Base-by-base conservation (phyloP, 2,329 filamentous ascomycete species). In the Saccharata proteae region DNA sequence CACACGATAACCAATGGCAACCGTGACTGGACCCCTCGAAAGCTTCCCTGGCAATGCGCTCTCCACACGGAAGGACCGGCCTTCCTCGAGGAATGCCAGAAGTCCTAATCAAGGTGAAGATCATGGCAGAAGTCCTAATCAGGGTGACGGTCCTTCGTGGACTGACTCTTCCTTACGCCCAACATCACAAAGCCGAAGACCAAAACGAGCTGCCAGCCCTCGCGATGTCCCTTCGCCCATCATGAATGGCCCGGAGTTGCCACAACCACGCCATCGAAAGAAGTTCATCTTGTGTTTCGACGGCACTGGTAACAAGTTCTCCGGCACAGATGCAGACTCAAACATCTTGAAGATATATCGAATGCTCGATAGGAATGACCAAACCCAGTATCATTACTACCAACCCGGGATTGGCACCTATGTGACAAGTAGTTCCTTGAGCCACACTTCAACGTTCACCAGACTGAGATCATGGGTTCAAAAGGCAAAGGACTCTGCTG, bases 401-500 rank as follows among this genome's bases (percentile, higher is more conserved):
- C 43, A 45, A 30, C 36, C 43, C 8, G 77, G 78, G 6, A 83
- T 84, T 40, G 79, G 79, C 10, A 83, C 79, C 0, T 84, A 83
- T 43, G 67, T 80, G 17, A 64, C 75, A 2, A 72, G 73, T 0
- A 65, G 60, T 8, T 70, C 66, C 6, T 57, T 78, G 25, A 69
- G 67, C 1, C 69, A 72, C 41, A 77, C 69, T 0, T 65, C 71
- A 8, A 44, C 63, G 0, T 49, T 65, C 14, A 68, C 72, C 5
- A 67, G 72, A 10, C 44, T 80, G 35, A 68, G 67, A 38, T 77
- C 73, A 6, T 80, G 74, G 71, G 79, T 77, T 45, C 57, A 66
- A 25, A 81, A 82, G 43, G 74, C 78, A 37, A 83, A 83, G 43
- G 82, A 90, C 51, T 81, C 78, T 3, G 82, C 81, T 7, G 56